Base-by-base conservation (phyloP, 805 yeast genomes). In the Trichomonascus vanleenenianus region DNA sequence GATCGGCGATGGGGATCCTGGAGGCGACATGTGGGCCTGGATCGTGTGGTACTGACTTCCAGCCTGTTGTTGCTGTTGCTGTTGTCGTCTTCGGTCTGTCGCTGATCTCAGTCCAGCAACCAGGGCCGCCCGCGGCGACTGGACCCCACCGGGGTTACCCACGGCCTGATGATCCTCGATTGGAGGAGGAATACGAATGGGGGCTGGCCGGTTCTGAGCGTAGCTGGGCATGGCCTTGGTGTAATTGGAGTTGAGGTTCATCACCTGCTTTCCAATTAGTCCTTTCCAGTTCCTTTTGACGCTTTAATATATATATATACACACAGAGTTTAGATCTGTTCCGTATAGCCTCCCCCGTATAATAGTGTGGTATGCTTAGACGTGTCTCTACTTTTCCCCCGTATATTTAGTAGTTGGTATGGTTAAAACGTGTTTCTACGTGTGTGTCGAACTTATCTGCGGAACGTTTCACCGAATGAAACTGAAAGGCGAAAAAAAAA, bases 61-160 rank as follows among this genome's bases (percentile, higher is more conserved):
- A 4, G 36, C 40, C 18, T 35, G 46, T 3, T 40, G 34, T 8
- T 45, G 42, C 7, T 32, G 54, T 30, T 47, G 52, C 14, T 50
- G 33, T 16, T 32, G 34, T 14, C 36, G 53, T 14, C 61, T 48
- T 2, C 61, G 40, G 32, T 57, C 60, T 8, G 61, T 57, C 30
- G 61, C 61, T n/a, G 52, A 50, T 27, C 56, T 20, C 30, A 57
- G 49, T 7, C 56, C 61, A 2, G 58, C 55, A 14, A 57, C 52
- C 7, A 57, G 46, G n/a, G 57, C 56, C 5, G 60, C 58, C 36
- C 61, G 35, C 1, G 60, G 55, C 12, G 58, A 50, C 10, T 55
- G 11, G 38, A 14, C 38, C 7, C 38, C 22, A 34, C 14, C 36
- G 38, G 38, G 7, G 5, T 11, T 11, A 18, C 38, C 38, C 10